phyloP scores from a whole-genome alignment of 805 yeast species.

The Spathaspora hagerdaliae region DNA sequence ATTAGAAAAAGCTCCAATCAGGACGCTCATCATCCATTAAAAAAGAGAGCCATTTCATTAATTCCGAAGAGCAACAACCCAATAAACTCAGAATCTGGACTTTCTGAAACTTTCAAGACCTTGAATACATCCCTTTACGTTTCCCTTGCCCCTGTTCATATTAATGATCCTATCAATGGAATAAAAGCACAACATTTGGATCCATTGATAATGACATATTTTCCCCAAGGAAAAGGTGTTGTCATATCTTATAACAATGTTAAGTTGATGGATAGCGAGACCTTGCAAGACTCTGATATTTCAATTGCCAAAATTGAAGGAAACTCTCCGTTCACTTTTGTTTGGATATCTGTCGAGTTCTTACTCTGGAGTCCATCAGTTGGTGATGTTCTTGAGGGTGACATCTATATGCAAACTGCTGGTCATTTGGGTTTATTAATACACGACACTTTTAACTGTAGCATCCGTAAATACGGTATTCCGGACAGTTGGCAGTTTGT shows the following conservation, averaged over 20 bases:
- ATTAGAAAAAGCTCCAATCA: neutral
- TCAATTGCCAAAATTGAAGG: slow-evolving; percentile 64
- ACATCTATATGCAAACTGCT: slow-evolving; percentile 87
- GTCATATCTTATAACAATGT: slow-evolving; percentile 76
- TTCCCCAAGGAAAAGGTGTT: slow-evolving; percentile 70
- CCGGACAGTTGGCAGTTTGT: slow-evolving; percentile 86
- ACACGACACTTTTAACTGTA: slow-evolving; percentile 93
- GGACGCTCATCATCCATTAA: neutral
- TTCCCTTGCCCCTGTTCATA: slow-evolving; percentile 82
- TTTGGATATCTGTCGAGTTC: slow-evolving; percentile 82
- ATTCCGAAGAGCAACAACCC: slow-evolving; percentile 33
- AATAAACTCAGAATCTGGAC: slow-evolving; percentile 34
- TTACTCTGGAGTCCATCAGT: slow-evolving; percentile 85
- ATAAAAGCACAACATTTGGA: slow-evolving; percentile 85
- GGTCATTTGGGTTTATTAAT: slow-evolving; percentile 89
- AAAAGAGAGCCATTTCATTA: slow-evolving; percentile 14
- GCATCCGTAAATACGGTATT: slow-evolving; percentile 77
- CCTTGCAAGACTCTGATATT: slow-evolving; percentile 35
- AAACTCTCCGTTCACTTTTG: slow-evolving; percentile 82
- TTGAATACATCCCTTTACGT: slow-evolving; percentile 65
- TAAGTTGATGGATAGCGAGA: slow-evolving; percentile 31
- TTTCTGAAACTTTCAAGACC: slow-evolving; percentile 66
- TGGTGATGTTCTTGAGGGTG: slow-evolving; percentile 87
- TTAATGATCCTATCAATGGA: slow-evolving; percentile 69
- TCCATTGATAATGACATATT: slow-evolving; percentile 82